phyloP scores from a whole-genome alignment of 768 basidiomycete species.

The Cystobasidium onofrii region DNA sequence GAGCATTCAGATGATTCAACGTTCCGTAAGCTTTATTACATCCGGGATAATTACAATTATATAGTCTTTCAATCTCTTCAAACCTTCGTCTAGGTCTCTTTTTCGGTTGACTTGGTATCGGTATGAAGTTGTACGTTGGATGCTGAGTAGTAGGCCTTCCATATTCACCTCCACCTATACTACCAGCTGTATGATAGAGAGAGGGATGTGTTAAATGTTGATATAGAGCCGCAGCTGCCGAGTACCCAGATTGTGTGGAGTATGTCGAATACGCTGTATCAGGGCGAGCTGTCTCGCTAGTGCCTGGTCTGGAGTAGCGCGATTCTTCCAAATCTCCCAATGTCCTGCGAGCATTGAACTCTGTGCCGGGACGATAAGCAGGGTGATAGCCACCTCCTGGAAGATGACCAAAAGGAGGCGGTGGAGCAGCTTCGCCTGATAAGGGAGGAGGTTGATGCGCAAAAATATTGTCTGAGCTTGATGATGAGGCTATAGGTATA shows the following conservation, averaged over 20 bases:
- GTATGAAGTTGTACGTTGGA: conserved; percentile 8
- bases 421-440: not conserved
- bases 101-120: conserved; percentile 36
- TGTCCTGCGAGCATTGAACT: not conserved
- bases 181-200: not conserved
- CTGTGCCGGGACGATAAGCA: not conserved
- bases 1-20: conserved; percentile 91
- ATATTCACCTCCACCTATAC: not conserved
- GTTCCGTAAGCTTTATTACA: conserved; percentile 43
- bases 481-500: not conserved
- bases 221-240: conserved; percentile 10
- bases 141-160: not conserved
- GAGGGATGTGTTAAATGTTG: conserved; percentile 2
- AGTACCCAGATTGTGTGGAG: conserved; percentile 7
- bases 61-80: conserved; percentile 91
- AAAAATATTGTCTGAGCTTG: conserved; percentile 8
- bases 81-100: conserved; percentile 48
- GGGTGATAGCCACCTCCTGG: not conserved
- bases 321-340: conserved; percentile 4
- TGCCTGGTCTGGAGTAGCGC: conserved; percentile 6
- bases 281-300: not conserved
- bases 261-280: conserved; percentile 16
- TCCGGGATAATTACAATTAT: conserved; percentile 65
- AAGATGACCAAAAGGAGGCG: not conserved
- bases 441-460: conserved; percentile 20